Percentiles rank a stretch among this genome's conserved stretches.
These are phyloP conservation scores for Phytophthora rubi DNA, from an alignment of 352 stramenopile genomes.

Conservation along the genomic window DNA sequence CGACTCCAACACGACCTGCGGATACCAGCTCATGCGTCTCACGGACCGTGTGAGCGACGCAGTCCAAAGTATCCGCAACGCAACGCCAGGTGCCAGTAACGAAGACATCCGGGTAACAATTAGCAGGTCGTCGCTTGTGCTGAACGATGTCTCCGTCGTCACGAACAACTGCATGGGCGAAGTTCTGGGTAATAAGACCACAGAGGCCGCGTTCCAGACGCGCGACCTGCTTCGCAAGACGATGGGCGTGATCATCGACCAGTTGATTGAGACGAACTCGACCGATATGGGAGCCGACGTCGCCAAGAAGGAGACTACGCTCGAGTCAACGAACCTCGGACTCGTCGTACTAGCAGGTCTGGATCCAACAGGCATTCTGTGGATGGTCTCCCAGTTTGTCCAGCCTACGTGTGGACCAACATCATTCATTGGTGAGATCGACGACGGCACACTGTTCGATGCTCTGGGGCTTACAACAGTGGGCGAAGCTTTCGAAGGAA, in stretches of 20 bases:
- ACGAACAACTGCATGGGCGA: slow-evolving; percentile 39
- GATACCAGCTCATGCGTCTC: slow-evolving; percentile 24
- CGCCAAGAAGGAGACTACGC: slow-evolving; percentile 38
- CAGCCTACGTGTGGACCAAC: slow-evolving; percentile 66
- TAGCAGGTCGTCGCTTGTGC: slow-evolving; percentile 21
- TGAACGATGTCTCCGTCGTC: slow-evolving; percentile 21
- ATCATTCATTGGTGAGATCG: slow-evolving; percentile 52
- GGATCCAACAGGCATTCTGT: slow-evolving; percentile 53
- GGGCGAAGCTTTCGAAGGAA: slow-evolving; percentile 49
- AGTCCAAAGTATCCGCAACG: slow-evolving; percentile 30
- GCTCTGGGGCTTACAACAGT: slow-evolving; percentile 34
- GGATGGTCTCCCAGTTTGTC: slow-evolving; percentile 57
- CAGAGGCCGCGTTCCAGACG: slow-evolving; percentile 19
- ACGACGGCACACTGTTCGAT: slow-evolving; percentile 43
- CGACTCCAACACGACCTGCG: slow-evolving; percentile 27
- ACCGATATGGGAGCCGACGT: slow-evolving; percentile 37
- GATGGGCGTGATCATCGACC: slow-evolving; percentile 49
- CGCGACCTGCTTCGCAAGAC: slow-evolving; percentile 33
- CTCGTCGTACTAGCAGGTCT: slow-evolving; percentile 51
- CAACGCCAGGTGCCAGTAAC: slow-evolving; percentile 15
- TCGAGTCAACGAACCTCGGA: slow-evolving; percentile 48
- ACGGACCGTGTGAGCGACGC: slow-evolving; percentile 17
- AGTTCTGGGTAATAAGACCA: slow-evolving; percentile 30
- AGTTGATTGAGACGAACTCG: slow-evolving; percentile 43
- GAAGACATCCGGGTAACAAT: slow-evolving; percentile 31